Conservation (phyloP, 495 filamentous ascomycete species). For the Aspergillus nidulans region DNA sequence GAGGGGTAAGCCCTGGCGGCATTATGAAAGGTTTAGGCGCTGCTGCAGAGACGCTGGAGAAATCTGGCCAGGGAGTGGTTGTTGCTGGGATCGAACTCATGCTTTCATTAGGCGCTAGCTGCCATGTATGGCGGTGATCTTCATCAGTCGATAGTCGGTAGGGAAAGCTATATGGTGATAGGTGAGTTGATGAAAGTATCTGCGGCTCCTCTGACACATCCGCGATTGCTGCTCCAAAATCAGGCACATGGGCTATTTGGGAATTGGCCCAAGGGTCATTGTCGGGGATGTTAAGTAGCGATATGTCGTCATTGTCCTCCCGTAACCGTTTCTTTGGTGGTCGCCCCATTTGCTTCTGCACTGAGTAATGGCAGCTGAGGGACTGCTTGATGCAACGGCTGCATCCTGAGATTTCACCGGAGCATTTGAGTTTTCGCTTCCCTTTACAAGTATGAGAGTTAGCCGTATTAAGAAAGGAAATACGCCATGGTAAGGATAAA, state of each 20-base stretch:
- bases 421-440: slow-evolving; percentile 48
- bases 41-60: slow-evolving; percentile 37
- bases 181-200: slow-evolving; percentile 26
- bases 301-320: slow-evolving; percentile 27
- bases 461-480: neutral
- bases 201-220: slow-evolving; percentile 18
- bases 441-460: slow-evolving; percentile 20
- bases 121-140: slow-evolving; percentile 28
- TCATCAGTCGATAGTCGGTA: slow-evolving; percentile 23
- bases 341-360: slow-evolving; percentile 47
- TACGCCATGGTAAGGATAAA: neutral
- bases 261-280: slow-evolving; percentile 25
- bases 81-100: slow-evolving; percentile 28
- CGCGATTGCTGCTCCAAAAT: slow-evolving; percentile 5
- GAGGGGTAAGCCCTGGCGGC: slow-evolving; percentile 23
- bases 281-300: slow-evolving; percentile 12
- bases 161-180: slow-evolving; percentile 18
- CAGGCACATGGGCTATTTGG: slow-evolving; percentile 15
- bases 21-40: slow-evolving; percentile 29
- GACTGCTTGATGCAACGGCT: slow-evolving; percentile 39
- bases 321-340: slow-evolving; percentile 41
- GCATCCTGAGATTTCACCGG: slow-evolving; percentile 40
- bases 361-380: slow-evolving; percentile 40
- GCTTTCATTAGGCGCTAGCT: slow-evolving; percentile 22
- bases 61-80: slow-evolving; percentile 42